A percentile compares a stretch with the other conserved stretches of the same genome.
Evolutionary conservation across 129 eudicot species (phyloP).

Genomic region (Arctium minus): DNA sequence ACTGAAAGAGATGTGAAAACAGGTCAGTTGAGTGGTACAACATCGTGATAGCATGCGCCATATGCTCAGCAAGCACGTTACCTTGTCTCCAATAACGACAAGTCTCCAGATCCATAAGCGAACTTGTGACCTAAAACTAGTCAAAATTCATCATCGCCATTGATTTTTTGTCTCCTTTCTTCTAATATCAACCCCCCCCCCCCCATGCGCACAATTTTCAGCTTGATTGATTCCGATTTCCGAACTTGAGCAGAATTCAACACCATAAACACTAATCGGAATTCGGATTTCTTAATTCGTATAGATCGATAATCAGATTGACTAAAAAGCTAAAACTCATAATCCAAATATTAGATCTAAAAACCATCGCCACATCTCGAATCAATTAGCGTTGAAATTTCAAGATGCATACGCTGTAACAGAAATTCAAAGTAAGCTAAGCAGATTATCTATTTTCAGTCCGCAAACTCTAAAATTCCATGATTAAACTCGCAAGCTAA

Average conservation of each 20-base stretch:
- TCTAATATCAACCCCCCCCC: not conserved
- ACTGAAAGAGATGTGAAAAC: constrained; percentile 19
- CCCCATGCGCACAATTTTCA: constrained; percentile 6
- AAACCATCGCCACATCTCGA: not conserved
- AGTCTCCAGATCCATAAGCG: constrained; percentile 22
- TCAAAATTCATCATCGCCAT: constrained; percentile 11
- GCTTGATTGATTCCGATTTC: constrained; percentile 3
- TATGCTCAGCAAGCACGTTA: constrained; percentile 36
- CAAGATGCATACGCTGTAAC: not conserved
- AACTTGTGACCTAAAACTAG: constrained; percentile 13
- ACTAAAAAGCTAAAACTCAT: not conserved
- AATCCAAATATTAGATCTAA: constrained; percentile 6
- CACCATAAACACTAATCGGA: not conserved
- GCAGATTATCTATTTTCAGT: not conserved
- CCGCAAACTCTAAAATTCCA: not conserved
- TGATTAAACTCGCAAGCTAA: not conserved
- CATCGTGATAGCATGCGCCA: constrained; percentile 39
- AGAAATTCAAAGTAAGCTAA: not conserved
- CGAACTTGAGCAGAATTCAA: not conserved
- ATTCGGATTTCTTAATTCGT: not conserved
- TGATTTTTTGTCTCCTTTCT: not conserved
- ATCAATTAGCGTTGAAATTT: not conserved
- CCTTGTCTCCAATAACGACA: constrained; percentile 24
- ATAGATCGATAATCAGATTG: constrained; percentile 12
- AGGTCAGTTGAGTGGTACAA: constrained; percentile 15